phyloP scores from a whole-genome alignment of 2,329 filamentous ascomycete genomes.

The Trichoderma sp. region DNA sequence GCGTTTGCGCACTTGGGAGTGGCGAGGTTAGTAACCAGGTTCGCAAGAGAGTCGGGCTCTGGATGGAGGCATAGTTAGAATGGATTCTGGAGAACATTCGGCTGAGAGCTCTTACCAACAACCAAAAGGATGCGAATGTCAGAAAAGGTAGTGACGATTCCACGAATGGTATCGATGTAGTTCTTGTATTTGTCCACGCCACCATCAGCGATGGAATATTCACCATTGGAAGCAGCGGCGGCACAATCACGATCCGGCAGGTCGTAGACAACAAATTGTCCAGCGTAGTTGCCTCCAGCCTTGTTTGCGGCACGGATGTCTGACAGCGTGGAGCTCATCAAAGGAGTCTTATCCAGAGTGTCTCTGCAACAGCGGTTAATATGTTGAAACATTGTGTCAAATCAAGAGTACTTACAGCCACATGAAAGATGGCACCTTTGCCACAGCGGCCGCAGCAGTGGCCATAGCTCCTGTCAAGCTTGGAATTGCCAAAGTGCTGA shows the following conservation, averaged over 20 bases:
- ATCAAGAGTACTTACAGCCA: neutral
- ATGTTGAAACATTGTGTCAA: neutral
- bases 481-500: neutral
- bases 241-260: constrained; percentile 8
- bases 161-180: constrained; percentile 1
- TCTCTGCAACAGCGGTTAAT: neutral
- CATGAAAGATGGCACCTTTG: constrained; percentile 1
- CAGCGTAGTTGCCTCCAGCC: constrained; percentile 4
- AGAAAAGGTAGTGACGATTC: neutral
- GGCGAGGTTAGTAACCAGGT: neutral
- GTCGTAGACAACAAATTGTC: constrained; percentile 9
- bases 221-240: neutral
- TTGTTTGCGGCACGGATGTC: constrained; percentile 11
- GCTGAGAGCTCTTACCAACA: neutral
- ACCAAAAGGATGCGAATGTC: neutral
- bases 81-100: too few relatives aligned
- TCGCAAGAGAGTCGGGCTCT: constrained; percentile 11
- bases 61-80: neutral
- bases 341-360: neutral
- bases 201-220: neutral
- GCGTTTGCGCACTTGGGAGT: neutral
- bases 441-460: neutral
- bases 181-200: constrained; percentile 8
- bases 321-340: neutral
- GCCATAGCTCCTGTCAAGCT: constrained; percentile 7